Evolutionary conservation across 1,139 yeast genomes (phyloP).

Genomic region (Suhomyces bribrorum): DNA sequence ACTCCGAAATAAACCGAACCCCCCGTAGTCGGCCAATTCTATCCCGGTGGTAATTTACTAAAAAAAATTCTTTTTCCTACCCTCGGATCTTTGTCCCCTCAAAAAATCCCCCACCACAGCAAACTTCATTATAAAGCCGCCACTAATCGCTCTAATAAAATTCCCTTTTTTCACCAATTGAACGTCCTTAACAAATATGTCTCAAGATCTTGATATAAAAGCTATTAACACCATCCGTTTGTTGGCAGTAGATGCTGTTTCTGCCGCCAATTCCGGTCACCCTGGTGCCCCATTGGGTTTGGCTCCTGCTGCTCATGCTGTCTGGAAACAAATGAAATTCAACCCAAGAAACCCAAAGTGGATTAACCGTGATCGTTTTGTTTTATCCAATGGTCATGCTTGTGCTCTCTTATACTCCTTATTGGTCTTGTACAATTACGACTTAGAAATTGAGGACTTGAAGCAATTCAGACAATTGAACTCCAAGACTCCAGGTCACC

Average conservation of each 20-base stretch:
- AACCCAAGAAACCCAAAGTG: conserved; percentile 91
- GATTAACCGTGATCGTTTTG: conserved; percentile 95
- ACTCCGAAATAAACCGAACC: background rate
- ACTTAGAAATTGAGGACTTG: conserved; percentile 79
- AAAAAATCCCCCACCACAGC: conserved; percentile 7
- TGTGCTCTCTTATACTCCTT: conserved; percentile 87
- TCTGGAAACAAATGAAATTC: conserved; percentile 80
- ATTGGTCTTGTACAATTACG: conserved; percentile 85
- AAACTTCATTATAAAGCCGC: conserved; percentile 7
- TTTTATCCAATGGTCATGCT: conserved; percentile 95
- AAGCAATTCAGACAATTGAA: conserved; percentile 87
- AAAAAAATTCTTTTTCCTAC: conserved; percentile 5
- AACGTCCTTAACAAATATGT: conserved; percentile 20
- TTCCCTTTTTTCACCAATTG: conserved; percentile 2
- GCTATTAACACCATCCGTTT: conserved; percentile 90
- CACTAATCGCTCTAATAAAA: background rate
- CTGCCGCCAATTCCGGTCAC: conserved; percentile 94
- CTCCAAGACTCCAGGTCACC: conserved; percentile 97
- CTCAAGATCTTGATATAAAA: conserved; percentile 58
- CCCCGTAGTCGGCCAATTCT: conserved; percentile 1
- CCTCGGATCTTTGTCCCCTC: conserved; percentile 11
- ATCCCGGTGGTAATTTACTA: background rate
- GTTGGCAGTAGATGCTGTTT: conserved; percentile 85
- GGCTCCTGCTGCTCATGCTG: conserved; percentile 73
- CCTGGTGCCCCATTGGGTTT: conserved; percentile 99